Evolutionary conservation across 768 basidiomycete genomes (phyloP), one percentile per base, ranked within the genome.

Genomic region (Xerocomellus chrysenteron): DNA sequence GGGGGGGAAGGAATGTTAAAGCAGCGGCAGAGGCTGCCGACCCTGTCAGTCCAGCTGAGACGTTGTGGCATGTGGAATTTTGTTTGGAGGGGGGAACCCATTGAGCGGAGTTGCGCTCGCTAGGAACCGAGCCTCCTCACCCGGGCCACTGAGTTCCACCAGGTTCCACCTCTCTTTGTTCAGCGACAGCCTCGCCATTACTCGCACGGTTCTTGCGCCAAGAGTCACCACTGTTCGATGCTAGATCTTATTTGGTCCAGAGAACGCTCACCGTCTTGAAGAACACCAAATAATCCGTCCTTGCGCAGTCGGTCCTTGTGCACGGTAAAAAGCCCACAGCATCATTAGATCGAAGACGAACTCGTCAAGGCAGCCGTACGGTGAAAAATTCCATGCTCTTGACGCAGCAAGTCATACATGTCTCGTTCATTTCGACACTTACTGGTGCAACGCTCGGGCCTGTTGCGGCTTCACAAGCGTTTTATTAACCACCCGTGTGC

Each of bases 301-400:
- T 54, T 50, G 52, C 44, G 24, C 32, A 40, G 44, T 17, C 41
- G 46, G 10, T 52, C 26, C 39, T 50, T 42, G 47, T 5, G 17
- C 51, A 43, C 26, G 8, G 48, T 49, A 17, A 53, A 55, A 55
- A 55, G 40, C 39, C 52, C 50, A 43, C 41, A 54, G 47, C 36
- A 54, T 40, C 56, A 42, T 21, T 42, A 53, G 44, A 36, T 28
- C 37, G 39, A 42, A 11, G 47, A 32, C 37, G 56, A 42, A 9
- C 55, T 64, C 52, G 61, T 39, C 64, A 50, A 39, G 30, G 49
- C 37, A 48, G 37, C 50, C 54, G 48, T n/a, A 55, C 68, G 70
- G 70, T 65, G 63, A 59, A 69, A 69, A 68, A 69, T 59, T 56
- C 54, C 50, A 47, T 17, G 40, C 50, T 52, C 62, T 68, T 59